Percentiles rank a stretch among this genome's conserved stretches.
These are phyloP conservation scores for Ceratocystis huliohia DNA, from an alignment of 2,329 filamentous ascomycete genomes.

Conservation along the genomic window DNA sequence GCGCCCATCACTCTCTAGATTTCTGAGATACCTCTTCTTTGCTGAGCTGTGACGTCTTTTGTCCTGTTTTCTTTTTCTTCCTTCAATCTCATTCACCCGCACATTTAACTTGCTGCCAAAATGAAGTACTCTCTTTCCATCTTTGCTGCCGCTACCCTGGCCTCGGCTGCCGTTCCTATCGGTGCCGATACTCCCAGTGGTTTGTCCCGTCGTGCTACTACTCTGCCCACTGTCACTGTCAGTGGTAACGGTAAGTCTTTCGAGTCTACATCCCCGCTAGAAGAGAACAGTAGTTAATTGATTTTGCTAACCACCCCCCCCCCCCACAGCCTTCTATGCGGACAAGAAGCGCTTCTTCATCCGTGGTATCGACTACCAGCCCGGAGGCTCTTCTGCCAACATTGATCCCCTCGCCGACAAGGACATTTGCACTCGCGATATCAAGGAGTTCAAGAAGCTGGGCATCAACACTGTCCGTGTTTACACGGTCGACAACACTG, in stretches of 20 bases:
- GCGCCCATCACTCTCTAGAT: constrained; percentile 14
- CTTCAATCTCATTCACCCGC: not conserved
- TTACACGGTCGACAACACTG: constrained; percentile 81
- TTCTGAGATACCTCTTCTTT: constrained; percentile 15
- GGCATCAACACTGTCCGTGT: constrained; percentile 86
- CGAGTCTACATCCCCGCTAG: not conserved
- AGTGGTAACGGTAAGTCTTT: constrained; percentile 42
- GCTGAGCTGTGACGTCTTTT: constrained; percentile 21
- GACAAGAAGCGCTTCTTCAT: constrained; percentile 44
- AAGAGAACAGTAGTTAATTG: not conserved
- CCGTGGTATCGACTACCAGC: constrained; percentile 50
- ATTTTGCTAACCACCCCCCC: not conserved
- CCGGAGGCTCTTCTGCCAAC: constrained; percentile 43
- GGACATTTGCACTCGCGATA: constrained; percentile 61
- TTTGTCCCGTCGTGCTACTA: constrained; percentile 38
- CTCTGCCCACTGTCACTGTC: constrained; percentile 38
- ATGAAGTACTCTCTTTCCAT: constrained; percentile 22
- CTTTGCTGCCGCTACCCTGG: constrained; percentile 37
- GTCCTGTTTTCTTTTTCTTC: not conserved
- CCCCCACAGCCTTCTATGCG: constrained; percentile 40
- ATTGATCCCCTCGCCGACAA: constrained; percentile 66
- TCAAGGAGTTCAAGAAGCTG: constrained; percentile 68
- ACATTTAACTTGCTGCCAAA: constrained; percentile 17
- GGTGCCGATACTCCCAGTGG: constrained; percentile 41
- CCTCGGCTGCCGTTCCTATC: constrained; percentile 32